These are phyloP conservation scores for Solanum okadae DNA, from an alignment of 257 asterid species.

Conservation along the genomic window DNA sequence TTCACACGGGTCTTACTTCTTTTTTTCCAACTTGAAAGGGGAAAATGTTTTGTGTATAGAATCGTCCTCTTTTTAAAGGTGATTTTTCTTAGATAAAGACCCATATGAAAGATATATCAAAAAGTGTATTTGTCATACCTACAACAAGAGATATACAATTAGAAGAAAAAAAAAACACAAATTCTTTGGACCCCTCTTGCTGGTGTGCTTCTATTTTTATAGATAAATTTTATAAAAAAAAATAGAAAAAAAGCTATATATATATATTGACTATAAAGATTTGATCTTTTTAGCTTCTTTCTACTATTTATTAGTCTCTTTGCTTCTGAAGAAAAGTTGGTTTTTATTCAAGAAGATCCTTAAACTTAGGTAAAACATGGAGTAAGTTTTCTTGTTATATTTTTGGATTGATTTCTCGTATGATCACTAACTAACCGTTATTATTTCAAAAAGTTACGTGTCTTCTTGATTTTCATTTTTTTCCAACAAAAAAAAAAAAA, in stretches of 20 bases:
- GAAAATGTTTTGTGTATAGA: neutral
- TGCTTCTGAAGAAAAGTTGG: neutral
- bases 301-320: neutral
- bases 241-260: neutral
- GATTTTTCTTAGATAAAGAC: slow-evolving; percentile 11
- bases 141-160: neutral
- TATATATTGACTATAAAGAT: slow-evolving; percentile 35
- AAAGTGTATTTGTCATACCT: neutral
- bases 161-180: neutral
- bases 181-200: slow-evolving; percentile 21
- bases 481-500: neutral
- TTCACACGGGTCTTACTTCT: no score
- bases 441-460: no score
- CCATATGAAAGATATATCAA: slow-evolving; percentile 6
- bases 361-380: neutral
- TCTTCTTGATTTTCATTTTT: no score
- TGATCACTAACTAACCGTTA: no score
- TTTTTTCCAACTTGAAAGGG: no score
- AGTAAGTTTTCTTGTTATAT: neutral
- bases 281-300: slow-evolving; percentile 23
- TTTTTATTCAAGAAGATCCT: neutral
- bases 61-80: neutral
- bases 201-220: slow-evolving; percentile 2
- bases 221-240: accelerated
- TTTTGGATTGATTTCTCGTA: neutral